Percentiles rank a stretch among this genome's conserved stretches.
phyloP scores from a whole-genome alignment of 2,329 filamentous ascomycete genomes.

The Pyricularia grisea region DNA sequence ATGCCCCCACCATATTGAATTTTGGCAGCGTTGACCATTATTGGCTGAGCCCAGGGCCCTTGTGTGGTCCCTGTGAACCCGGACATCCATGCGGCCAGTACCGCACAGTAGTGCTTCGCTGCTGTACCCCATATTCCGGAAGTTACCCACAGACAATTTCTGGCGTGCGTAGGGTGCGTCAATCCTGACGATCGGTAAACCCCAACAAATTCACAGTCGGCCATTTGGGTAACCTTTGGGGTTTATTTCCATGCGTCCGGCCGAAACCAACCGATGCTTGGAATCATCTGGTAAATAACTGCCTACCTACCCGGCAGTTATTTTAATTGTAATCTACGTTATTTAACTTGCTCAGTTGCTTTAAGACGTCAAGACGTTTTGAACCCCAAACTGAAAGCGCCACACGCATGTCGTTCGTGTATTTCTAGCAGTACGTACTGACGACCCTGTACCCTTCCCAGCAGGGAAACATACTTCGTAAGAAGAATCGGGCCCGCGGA shows the following conservation, averaged over 20 bases:
- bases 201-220: not conserved
- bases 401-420: not conserved
- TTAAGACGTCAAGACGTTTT: not conserved
- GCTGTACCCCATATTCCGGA: not conserved
- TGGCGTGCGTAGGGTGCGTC: not conserved
- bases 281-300: not conserved
- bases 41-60: not conserved
- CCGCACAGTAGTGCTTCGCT: not conserved
- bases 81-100: not conserved
- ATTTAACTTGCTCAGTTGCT: no score
- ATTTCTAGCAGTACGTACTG: no score
- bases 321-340: not conserved
- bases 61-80: not conserved
- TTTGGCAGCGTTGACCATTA: not conserved
- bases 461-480: no score
- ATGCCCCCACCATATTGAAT: not conserved
- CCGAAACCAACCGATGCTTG: not conserved
- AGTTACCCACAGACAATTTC: not conserved
- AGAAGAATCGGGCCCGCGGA: no score
- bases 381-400: not conserved
- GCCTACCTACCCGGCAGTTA: not conserved
- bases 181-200: not conserved
- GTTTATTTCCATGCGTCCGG: not conserved
- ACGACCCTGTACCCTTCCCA: no score
- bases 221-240: not conserved